phyloP scores from a whole-genome alignment of 805 yeast species.

The Yamadazyma tumulicola region DNA sequence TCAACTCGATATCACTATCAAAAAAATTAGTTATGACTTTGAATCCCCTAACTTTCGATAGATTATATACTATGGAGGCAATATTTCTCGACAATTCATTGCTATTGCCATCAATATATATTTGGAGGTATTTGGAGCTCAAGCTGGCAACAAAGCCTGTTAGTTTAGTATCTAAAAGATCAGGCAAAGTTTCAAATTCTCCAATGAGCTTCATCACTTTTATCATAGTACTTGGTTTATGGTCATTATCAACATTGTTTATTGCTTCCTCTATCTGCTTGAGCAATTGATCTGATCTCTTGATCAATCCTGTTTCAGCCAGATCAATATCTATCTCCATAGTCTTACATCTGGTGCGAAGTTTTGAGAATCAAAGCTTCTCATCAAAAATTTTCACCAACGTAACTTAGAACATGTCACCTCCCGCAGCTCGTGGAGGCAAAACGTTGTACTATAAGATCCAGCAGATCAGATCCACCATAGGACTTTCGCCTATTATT shows the following conservation, averaged over 20 bases:
- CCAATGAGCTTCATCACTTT: slow-evolving; percentile 23
- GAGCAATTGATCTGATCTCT: slow-evolving; percentile 3
- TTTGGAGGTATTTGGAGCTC: slow-evolving; percentile 21
- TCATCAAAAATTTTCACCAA: slow-evolving; percentile 1
- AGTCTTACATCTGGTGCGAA: not conserved
- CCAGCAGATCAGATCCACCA: slow-evolving; percentile 75
- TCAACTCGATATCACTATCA: slow-evolving; percentile 52
- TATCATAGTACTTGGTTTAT: not conserved
- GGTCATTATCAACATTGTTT: not conserved
- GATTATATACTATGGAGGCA: slow-evolving; percentile 47
- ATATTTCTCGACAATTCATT: slow-evolving; percentile 8
- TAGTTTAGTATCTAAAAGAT: slow-evolving; percentile 44
- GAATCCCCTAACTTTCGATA: slow-evolving; percentile 64
- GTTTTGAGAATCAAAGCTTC: not conserved
- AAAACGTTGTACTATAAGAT: slow-evolving; percentile 43
- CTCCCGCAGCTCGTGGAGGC: not conserved
- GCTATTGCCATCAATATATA: not conserved
- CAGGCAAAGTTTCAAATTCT: slow-evolving; percentile 55
- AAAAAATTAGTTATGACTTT: slow-evolving; percentile 59
- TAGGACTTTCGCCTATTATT: slow-evolving; percentile 73
- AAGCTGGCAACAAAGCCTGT: slow-evolving; percentile 27
- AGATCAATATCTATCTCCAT: slow-evolving; percentile 1
- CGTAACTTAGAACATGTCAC: slow-evolving; percentile 3
- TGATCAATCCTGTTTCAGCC: slow-evolving; percentile 1
- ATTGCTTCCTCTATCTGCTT: slow-evolving; percentile 1